Evolutionary conservation across 2,329 filamentous ascomycete genomes (phyloP), one percentile per base, ranked within the genome.

Genomic region (Macroventuria anomochaeta): DNA sequence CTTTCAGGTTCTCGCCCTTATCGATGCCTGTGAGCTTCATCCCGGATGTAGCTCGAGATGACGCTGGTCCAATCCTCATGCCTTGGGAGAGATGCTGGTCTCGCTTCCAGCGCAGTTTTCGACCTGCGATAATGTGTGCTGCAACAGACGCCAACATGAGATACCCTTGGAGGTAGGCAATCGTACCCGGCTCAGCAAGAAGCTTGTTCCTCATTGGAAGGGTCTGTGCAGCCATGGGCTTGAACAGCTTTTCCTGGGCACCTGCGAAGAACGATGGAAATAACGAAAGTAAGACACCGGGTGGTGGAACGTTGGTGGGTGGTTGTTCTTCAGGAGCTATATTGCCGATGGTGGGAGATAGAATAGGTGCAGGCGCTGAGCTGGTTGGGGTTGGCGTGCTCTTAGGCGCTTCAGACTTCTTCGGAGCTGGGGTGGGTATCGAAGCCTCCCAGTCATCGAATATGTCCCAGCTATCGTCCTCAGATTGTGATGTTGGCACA

Each of bases 11-110:
- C 73, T 97, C 92, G 3, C 86, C 84, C 75, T 89, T 93, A 75
- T 96, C 93, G 33, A 97, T 80, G 11, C 91, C 89, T 0, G 88
- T 85, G 17, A 97, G 83, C 75, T 97, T 97, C 93, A 97, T 97
- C 3, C 93, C 85, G n/a, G 83, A 88, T 26, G 77, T 76, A 63
- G 82, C 87, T 43, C 77, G 74, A 64, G 90, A 91, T 13, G 86
- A 85, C 1, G 91, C 90, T 17, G 84, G 84, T 0, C 86, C 85
- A 57, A 97, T 96, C 51, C 89, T 87, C 90, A 96, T 96, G 68
- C 88, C 88, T 73, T 96, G 91, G 1, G 90, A 85, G 11, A 97
- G 80, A 57, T 91, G 86, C 57, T 85, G 88, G 75, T 97, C 93
- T 47, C 93, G 85, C 71, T 96, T 93, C 93, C 93, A 97, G 51